Conservation (phyloP, 2,329 filamentous ascomycete genomes). For the Parafenestella ontariensis region DNA sequence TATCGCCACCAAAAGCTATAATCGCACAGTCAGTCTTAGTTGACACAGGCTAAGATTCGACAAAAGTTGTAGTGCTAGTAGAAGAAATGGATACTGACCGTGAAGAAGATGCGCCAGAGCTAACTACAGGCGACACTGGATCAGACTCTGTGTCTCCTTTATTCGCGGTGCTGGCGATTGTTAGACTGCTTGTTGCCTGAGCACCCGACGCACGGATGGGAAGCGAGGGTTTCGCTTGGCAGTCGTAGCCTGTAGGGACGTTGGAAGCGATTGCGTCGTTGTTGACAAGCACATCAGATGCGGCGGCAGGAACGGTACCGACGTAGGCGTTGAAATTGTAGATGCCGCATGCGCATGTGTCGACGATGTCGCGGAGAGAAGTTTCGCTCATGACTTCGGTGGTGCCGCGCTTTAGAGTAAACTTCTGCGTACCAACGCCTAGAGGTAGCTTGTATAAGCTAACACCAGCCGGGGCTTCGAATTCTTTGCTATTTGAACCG, state of each 20-base stretch:
- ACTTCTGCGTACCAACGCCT: constrained; percentile 57
- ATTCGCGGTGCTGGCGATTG: not conserved
- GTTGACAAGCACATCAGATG: constrained; percentile 18
- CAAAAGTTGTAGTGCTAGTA: too few species aligned
- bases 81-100: too few species aligned
- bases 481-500: constrained; percentile 53
- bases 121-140: not conserved
- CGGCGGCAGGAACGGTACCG: constrained; percentile 55
- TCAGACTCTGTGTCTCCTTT: not conserved
- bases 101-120: too few species aligned
- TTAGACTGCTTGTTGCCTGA: not conserved
- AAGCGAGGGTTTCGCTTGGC: constrained; percentile 7
- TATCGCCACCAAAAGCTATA: too few species aligned
- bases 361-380: constrained; percentile 59
- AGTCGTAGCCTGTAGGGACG: constrained; percentile 2
- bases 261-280: constrained; percentile 2
- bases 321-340: constrained; percentile 67
- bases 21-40: too few species aligned
- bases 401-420: constrained; percentile 54
- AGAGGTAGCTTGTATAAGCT: constrained; percentile 56
- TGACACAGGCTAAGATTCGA: too few species aligned
- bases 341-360: constrained; percentile 60
- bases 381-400: constrained; percentile 55
- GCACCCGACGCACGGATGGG: constrained; percentile 8
- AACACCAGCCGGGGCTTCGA: constrained; percentile 57